Evolutionary conservation across 805 yeast species (phyloP).

Genomic region (Myxozyma lipomycoides): DNA sequence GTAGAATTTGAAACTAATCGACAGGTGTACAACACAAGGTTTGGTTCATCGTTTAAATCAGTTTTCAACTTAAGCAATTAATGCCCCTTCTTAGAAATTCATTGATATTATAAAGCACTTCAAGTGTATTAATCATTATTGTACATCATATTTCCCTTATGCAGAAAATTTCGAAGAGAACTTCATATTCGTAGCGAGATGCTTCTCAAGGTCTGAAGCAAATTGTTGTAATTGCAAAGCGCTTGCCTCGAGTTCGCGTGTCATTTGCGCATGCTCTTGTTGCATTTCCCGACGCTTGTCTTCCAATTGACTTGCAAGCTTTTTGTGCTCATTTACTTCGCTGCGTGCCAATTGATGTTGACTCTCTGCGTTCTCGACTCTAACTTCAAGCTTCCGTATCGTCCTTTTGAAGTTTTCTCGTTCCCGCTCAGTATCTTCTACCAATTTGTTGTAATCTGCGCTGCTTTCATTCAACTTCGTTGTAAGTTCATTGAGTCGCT

Average conservation of each 20-base stretch:
- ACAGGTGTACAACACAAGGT: not conserved
- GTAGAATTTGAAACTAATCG: not conserved
- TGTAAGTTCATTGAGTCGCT: slow-evolving; percentile 2
- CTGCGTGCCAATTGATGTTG: slow-evolving; percentile 3
- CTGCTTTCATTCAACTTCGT: not conserved
- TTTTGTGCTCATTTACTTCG: not conserved
- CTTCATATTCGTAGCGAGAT: slow-evolving; percentile 8
- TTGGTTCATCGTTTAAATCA: not conserved
- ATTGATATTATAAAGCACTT: not conserved
- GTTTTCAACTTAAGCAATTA: too few species aligned
- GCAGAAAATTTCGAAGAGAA: slow-evolving; percentile 5
- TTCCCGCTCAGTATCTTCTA: slow-evolving; percentile 9
- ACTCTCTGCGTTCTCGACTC: slow-evolving; percentile 2
- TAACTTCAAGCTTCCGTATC: slow-evolving; percentile 3
- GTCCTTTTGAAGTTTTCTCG: slow-evolving; percentile 8
- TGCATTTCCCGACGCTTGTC: slow-evolving; percentile 1
- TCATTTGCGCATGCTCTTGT: slow-evolving; percentile 6
- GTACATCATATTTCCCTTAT: not conserved
- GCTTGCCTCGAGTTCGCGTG: slow-evolving; percentile 7
- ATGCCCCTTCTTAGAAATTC: too few species aligned
- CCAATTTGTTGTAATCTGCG: not conserved
- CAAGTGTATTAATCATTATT: not conserved
- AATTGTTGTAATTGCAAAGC: slow-evolving; percentile 8
- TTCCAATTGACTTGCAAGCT: not conserved
- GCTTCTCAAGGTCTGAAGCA: slow-evolving; percentile 12